A percentile compares a stretch with the other conserved stretches of the same genome.
Conservation (phyloP, 148 eudicot species). For the Spergularia bocconei region DNA sequence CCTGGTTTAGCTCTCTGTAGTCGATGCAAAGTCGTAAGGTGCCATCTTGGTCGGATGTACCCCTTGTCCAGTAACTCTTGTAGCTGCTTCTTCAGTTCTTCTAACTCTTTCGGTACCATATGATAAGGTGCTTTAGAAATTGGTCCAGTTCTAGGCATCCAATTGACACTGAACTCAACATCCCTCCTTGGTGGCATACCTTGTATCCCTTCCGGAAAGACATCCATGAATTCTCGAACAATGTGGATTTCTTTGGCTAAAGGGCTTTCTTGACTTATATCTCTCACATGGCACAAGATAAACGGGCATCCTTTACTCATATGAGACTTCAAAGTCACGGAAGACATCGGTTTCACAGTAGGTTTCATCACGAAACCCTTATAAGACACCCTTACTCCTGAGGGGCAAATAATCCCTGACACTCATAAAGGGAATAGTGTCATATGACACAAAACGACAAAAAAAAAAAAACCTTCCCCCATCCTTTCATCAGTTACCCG, state of each 20-base stretch:
- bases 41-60: neutral
- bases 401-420: too few species aligned
- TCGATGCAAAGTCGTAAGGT: neutral
- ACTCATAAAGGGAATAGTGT: too few species aligned
- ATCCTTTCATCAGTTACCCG: too few species aligned
- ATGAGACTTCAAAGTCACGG: too few species aligned
- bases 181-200: neutral
- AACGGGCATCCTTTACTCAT: too few species aligned
- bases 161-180: neutral
- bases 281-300: too few species aligned
- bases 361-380: too few species aligned
- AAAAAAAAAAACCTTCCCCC: too few species aligned
- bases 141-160: neutral
- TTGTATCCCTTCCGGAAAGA: neutral
- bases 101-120: neutral
- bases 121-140: neutral
- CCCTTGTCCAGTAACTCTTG: neutral
- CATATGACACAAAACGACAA: too few species aligned
- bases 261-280: neutral
- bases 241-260: neutral
- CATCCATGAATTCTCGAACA: neutral
- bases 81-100: neutral
- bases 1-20: neutral
- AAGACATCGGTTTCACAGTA: too few species aligned
- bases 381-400: too few species aligned